Percentiles rank a stretch among this genome's conserved stretches.
Conservation (phyloP, 208 protist genomes). For the Angomonas ambiguus region DNA sequence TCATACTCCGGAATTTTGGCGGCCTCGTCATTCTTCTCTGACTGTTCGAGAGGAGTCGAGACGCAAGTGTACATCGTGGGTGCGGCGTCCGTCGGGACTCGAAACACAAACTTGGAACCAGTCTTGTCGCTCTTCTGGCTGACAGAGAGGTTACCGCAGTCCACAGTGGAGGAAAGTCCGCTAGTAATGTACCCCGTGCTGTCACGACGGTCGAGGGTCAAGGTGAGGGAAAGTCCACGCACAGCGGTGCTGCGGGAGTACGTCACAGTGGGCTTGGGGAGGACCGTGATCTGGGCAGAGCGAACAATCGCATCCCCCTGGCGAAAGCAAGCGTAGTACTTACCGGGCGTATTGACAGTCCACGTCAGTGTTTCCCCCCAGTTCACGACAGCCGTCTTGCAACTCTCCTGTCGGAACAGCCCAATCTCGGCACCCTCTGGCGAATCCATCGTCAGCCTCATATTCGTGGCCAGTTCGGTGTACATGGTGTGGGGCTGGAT, state of each 20-base stretch:
- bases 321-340: slow-evolving; percentile 66
- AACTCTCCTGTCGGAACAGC: slow-evolving; percentile 24
- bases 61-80: slow-evolving; percentile 37
- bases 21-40: slow-evolving; percentile 12
- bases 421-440: slow-evolving; percentile 16
- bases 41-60: slow-evolving; percentile 32
- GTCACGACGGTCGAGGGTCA: slow-evolving; percentile 27
- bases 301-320: slow-evolving; percentile 9
- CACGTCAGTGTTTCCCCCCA: slow-evolving; percentile 22
- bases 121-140: slow-evolving; percentile 25
- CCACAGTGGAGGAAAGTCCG: slow-evolving; percentile 31
- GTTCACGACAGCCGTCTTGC: slow-evolving; percentile 10
- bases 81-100: slow-evolving; percentile 30
- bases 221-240: slow-evolving; percentile 34
- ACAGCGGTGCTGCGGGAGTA: slow-evolving; percentile 31
- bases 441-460: slow-evolving; percentile 48
- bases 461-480: slow-evolving; percentile 27
- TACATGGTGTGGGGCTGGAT: slow-evolving; percentile 65
- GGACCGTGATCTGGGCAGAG: slow-evolving; percentile 42
- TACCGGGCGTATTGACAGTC: slow-evolving; percentile 28
- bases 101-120: slow-evolving; percentile 28
- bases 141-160: slow-evolving; percentile 25
- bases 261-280: slow-evolving; percentile 23
- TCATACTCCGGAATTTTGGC: slow-evolving; percentile 12
- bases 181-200: slow-evolving; percentile 32